A percentile compares a stretch with the other conserved stretches of the same genome.
Conservation (phyloP, 2,329 filamentous ascomycete species). For the Pochonia chlamydosporia region DNA sequence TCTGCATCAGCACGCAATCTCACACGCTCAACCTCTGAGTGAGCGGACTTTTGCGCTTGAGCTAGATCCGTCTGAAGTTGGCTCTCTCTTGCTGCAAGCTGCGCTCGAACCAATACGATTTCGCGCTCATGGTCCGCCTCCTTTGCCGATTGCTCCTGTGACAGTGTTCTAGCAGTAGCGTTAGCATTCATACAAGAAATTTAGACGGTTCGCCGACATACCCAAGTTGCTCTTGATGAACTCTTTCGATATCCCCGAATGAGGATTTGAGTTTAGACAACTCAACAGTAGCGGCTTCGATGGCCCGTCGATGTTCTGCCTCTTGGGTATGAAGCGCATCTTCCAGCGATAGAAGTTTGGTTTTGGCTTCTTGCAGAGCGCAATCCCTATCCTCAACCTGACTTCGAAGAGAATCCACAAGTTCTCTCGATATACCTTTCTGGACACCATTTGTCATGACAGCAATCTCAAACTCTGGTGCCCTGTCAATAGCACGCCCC, state of each 20-base stretch:
- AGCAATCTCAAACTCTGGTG: slow-evolving; percentile 81
- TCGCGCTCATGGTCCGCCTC: slow-evolving; percentile 18
- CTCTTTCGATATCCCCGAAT: slow-evolving; percentile 17
- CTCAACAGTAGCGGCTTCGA: slow-evolving; percentile 41
- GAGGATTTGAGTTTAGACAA: slow-evolving; percentile 24
- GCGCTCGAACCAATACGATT: slow-evolving; percentile 11
- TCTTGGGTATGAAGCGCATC: slow-evolving; percentile 65
- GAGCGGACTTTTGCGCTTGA: slow-evolving; percentile 39
- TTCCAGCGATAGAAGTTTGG: slow-evolving; percentile 40
- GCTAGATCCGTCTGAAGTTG: slow-evolving; percentile 32
- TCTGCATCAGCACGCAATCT: slow-evolving; percentile 52
- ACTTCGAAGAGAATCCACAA: slow-evolving; percentile 77
- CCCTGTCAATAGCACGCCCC: slow-evolving; percentile 78
- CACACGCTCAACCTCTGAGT: slow-evolving; percentile 43
- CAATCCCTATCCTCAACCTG: slow-evolving; percentile 69
- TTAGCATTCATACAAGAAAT: slow-evolving; percentile 2
- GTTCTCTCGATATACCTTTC: slow-evolving; percentile 86
- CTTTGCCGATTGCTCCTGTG: slow-evolving; percentile 20
- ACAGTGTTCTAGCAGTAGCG: background rate
- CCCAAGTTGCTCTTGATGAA: slow-evolving; percentile 43
- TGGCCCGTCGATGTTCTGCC: slow-evolving; percentile 62
- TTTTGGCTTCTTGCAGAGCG: slow-evolving; percentile 40
- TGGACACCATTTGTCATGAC: slow-evolving; percentile 73
- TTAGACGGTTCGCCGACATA: slow-evolving; percentile 33
- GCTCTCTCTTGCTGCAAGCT: slow-evolving; percentile 16